A percentile compares a stretch with the other conserved stretches of the same genome.
Conservation (phyloP, 805 yeast genomes). For the Millerago galiae region DNA sequence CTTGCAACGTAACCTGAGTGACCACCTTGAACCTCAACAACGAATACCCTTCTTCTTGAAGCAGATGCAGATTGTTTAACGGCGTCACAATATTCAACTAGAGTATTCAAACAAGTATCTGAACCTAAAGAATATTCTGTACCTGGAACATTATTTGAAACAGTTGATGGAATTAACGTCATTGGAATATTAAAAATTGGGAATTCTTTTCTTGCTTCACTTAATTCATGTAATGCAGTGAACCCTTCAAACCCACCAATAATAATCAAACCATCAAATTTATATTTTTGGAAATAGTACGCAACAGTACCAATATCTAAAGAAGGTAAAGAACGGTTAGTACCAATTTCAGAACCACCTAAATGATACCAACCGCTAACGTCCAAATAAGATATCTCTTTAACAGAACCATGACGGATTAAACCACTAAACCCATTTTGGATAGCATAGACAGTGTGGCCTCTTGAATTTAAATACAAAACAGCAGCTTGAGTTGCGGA, state of each 20-base stretch:
- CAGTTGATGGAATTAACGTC: conserved; percentile 90
- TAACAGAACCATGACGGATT: conserved; percentile 80
- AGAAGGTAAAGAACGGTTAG: conserved; percentile 81
- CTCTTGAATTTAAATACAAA: conserved; percentile 78
- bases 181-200: conserved; percentile 94
- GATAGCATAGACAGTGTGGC: conserved; percentile 87
- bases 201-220: conserved; percentile 66
- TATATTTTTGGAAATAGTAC: conserved; percentile 82
- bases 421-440: conserved; percentile 92
- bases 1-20: conserved; percentile 92
- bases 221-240: conserved; percentile 73
- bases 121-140: conserved; percentile 93
- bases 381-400: conserved; percentile 72
- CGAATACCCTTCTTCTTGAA: conserved; percentile 88
- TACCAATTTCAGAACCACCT: conserved; percentile 97
- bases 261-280: conserved; percentile 81
- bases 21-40: conserved; percentile 98
- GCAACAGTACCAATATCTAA: conserved; percentile 86
- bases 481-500: conserved; percentile 90
- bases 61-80: conserved; percentile 94
- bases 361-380: conserved; percentile 81
- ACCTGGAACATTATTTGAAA: conserved; percentile 98
- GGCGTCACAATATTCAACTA: conserved; percentile 90
- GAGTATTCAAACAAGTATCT: conserved; percentile 90
- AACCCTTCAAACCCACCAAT: conserved; percentile 99